Evolutionary conservation across 371 early-diverging fungal genomes (phyloP), one percentile per base, ranked within the genome.

Genomic region (Blastocladiella emersonii): DNA sequence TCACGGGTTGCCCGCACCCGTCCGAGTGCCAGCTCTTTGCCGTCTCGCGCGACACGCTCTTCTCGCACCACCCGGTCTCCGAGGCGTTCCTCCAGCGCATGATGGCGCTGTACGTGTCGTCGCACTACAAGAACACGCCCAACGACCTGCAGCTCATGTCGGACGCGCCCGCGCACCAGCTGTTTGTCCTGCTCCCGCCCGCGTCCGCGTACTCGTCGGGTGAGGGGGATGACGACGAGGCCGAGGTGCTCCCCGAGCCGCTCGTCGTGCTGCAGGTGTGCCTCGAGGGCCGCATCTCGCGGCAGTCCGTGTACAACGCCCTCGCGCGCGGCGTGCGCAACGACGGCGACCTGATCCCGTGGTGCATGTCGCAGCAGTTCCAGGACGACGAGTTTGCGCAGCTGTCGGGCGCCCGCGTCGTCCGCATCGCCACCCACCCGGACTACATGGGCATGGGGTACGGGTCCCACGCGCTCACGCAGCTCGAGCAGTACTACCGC

Each of bases 101-200:
- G 87, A 91, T 98, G 89, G 84, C 89, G 21, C 74, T 99, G 51
- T 98, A 98, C 69, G 95, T 95, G 35, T 88, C 97, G 34, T 91
- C 94, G 66, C 99, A 99, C 72, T 99, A 99, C 84, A 99, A 96
- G 80, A 99, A 99, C 78, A 88, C 90, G 44, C 99, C 99, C 61
- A 95, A 99, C 76, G 99, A 99, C 74, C 73, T 99, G 70, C 96
- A 98, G 76, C 80, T 96, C 62, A 80, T 98, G 80, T 92, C 92
- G 76, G 99, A 99, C 69, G 95, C 95, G 1, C 96, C 96, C n/a
- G 94, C 94, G 3, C 98, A 98, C 75, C 91, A 93, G 66, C 75
- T 99, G 63, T 95, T 96, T 81, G 97, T 96, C 21, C 85, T 99
- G 34, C 72, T 98, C 43, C 93, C 97, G 49, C 95, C 94, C 15